Evolutionary conservation across 768 basidiomycete species (phyloP), one percentile per base, ranked within the genome.

Genomic region (Lepiota brunneoincarnata): DNA sequence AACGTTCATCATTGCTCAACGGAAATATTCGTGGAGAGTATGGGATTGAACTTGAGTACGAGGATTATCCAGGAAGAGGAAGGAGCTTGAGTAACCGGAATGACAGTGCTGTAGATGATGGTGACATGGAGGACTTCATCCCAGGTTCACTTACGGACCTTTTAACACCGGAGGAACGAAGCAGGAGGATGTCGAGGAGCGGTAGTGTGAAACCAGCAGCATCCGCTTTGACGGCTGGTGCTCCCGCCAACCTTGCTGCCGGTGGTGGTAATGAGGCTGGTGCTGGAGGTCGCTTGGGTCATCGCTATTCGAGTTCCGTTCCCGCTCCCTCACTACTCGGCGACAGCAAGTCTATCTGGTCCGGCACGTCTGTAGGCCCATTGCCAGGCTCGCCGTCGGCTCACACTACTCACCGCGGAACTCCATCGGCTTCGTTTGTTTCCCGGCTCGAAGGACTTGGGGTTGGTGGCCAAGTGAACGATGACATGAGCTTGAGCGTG

Each of bases 141-240:
- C 96, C 96, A 0, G 86, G 89, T 51, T 91, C 87, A 3, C 73
- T 98, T 43, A 91, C 85, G 23, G 95, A 98, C 56, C 76, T 98
- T 6, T 74, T 98, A 43, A 96, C 94, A 0, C 91, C 91, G 0
- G 88, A 87, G 60, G 96, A 98, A 70, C 79, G 87, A 58, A 87
- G 82, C 28, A 76, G 95, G 28, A 75, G 93, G 40, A 86, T 92
- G 80, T 89, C 87, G 26, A 78, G 91, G 46, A 85, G 84, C n/a
- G 53, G 53, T 54, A 80, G 78, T 18, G 77, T 75, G 23, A 72
- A 75, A 62, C 61, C 61, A 3, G 31, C 62, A 3, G 46, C 58
- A 18, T 42, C 55, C 50, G 61, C 58, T 31, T 40, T 58, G 45
- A 58, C 56, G 5, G 53, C 55, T 12, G 61, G 56, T 17, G 61